These are phyloP conservation scores for Phytophthora gonapodyides DNA, from an alignment of 352 stramenopile genomes.

Conservation along the genomic window DNA sequence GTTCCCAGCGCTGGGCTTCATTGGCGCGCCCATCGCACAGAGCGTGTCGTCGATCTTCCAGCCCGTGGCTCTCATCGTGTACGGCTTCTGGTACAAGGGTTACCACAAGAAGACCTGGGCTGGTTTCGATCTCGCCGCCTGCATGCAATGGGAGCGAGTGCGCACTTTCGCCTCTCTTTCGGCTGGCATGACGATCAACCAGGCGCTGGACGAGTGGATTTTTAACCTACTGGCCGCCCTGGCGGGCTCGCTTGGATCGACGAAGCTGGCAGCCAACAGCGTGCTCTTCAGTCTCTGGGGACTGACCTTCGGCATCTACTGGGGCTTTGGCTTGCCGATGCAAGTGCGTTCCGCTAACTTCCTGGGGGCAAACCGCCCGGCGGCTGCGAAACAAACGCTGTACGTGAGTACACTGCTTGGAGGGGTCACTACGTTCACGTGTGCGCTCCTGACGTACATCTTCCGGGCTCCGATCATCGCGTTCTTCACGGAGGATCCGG, in stretches of 20 bases:
- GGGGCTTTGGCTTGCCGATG: constrained; percentile 80
- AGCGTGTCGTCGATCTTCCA: constrained; percentile 80
- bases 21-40: constrained; percentile 76
- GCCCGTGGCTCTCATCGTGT: constrained; percentile 62
- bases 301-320: constrained; percentile 83
- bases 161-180: constrained; percentile 71
- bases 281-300: constrained; percentile 87
- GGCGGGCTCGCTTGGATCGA: constrained; percentile 61
- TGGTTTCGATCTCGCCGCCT: constrained; percentile 60
- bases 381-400: constrained; percentile 62
- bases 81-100: constrained; percentile 81
- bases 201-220: constrained; percentile 80
- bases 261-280: constrained; percentile 75
- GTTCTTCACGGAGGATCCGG: constrained; percentile 69
- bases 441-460: constrained; percentile 58
- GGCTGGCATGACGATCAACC: constrained; percentile 78
- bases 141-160: constrained; percentile 69
- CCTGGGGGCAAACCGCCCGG: constrained; percentile 68
- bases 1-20: constrained; percentile 67
- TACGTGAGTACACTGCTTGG: constrained; percentile 71
- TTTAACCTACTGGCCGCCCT: constrained; percentile 78
- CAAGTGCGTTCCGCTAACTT: constrained; percentile 83
- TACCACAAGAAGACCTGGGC: constrained; percentile 82
- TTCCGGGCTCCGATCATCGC: constrained; percentile 62
- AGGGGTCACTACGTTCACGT: constrained; percentile 53